Percentiles rank a stretch among this genome's conserved stretches.
phyloP scores from a whole-genome alignment of 2,329 filamentous ascomycete genomes.

The Talaromyces sp. region DNA sequence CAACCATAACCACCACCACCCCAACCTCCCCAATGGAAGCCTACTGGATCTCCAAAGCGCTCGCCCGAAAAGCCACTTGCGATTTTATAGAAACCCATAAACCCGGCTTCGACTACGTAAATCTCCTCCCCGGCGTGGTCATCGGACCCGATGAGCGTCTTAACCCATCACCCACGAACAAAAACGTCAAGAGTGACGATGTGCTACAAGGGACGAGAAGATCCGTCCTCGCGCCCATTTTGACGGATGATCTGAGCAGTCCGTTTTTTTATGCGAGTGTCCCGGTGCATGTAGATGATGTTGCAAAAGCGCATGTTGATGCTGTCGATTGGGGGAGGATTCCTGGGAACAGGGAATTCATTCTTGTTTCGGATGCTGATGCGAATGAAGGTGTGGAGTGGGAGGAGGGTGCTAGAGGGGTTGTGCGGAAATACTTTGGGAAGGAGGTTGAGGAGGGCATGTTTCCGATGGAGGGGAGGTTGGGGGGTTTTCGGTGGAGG shows the following conservation, averaged over 20 bases:
- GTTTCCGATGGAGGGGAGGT: background rate
- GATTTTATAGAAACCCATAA: constrained; percentile 15
- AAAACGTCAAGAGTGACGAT: background rate
- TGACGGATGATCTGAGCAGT: too few relatives aligned
- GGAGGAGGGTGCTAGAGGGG: background rate
- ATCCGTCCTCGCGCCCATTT: background rate
- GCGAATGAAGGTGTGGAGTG: background rate
- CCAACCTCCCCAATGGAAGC: constrained; percentile 23
- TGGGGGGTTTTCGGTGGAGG: background rate
- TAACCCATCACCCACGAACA: too few relatives aligned
- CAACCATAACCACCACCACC: constrained; percentile 5
- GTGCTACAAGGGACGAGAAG: background rate
- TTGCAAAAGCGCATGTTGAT: constrained; percentile 5
- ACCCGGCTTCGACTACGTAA: constrained; percentile 2
- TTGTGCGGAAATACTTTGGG: background rate
- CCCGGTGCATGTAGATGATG: constrained; percentile 8
- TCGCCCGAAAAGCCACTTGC: constrained; percentile 22
- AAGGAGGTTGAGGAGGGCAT: background rate
- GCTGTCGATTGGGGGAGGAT: background rate
- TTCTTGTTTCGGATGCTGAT: constrained; percentile 6
- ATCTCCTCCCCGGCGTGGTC: constrained; percentile 6
- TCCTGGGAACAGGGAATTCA: constrained; percentile 2
- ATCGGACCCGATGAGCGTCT: constrained; percentile 3
- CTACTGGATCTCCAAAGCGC: constrained; percentile 27
- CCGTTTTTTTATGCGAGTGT: background rate